Conservation (phyloP, 1,284 basidiomycete species). For the Microstroma glucosiphilum region DNA sequence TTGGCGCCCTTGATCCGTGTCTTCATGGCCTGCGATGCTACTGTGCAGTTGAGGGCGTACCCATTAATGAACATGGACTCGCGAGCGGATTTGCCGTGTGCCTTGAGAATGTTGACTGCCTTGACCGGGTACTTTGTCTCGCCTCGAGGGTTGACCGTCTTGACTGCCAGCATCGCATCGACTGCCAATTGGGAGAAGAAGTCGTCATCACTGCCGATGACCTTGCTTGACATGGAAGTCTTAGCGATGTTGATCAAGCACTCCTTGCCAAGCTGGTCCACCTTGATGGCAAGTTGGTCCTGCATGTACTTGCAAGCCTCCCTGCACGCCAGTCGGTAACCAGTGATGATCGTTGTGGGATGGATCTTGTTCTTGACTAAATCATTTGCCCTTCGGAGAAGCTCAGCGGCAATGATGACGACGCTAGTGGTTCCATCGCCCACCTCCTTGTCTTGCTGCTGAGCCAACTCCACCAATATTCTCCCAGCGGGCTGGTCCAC, state of each 20-base stretch:
- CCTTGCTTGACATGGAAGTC: constrained; percentile 98
- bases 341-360: constrained; percentile 98
- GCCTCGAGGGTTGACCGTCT: constrained; percentile 85
- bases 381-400: constrained; percentile 91
- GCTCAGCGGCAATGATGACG: constrained; percentile 92
- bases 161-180: constrained; percentile 96
- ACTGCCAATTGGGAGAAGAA: constrained; percentile 97
- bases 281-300: constrained; percentile 91
- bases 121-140: constrained; percentile 99
- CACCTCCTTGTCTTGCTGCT: constrained; percentile 99
- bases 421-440: constrained; percentile 99
- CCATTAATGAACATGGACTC: constrained; percentile 94
- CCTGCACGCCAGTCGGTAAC: constrained; percentile 90
- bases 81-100: constrained; percentile 89
- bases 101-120: constrained; percentile 98
- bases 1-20: constrained; percentile 86
- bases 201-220: constrained; percentile 96
- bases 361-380: constrained; percentile 98
- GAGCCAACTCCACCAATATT: constrained; percentile 94
- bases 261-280: constrained; percentile 82
- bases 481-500: constrained; percentile 86
- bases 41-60: constrained; percentile 97
- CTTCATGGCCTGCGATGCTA: constrained; percentile 99
- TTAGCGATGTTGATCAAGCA: constrained; percentile 94
- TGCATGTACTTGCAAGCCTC: constrained; percentile 98